phyloP scores from a whole-genome alignment of 495 filamentous ascomycete species.

The Neurospora sp. region DNA sequence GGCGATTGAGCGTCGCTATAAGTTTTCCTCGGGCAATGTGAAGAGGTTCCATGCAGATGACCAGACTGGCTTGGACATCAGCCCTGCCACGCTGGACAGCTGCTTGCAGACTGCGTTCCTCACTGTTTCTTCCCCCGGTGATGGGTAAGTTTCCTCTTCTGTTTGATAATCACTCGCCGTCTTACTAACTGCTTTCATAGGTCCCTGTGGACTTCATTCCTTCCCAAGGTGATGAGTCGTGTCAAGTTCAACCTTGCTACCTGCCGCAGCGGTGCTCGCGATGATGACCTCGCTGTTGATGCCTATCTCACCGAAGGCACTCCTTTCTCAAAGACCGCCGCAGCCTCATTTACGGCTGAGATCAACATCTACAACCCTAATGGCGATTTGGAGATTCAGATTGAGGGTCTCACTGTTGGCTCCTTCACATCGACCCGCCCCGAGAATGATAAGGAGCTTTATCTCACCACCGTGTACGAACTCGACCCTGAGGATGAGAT shows the following conservation, averaged over 20 bases:
- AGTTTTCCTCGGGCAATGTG: constrained; percentile 33
- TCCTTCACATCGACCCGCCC: constrained; percentile 26
- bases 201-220: constrained; percentile 35
- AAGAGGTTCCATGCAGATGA: constrained; percentile 21
- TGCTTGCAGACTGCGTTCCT: constrained; percentile 37
- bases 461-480: constrained; percentile 29
- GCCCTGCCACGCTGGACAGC: constrained; percentile 38
- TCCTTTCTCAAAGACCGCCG: constrained; percentile 12
- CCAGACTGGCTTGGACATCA: constrained; percentile 26
- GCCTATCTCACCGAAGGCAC: constrained; percentile 18
- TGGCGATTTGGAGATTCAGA: constrained; percentile 27
- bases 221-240: constrained; percentile 24
- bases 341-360: constrained; percentile 27
- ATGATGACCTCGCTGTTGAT: constrained; percentile 24
- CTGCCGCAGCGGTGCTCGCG: constrained; percentile 10
- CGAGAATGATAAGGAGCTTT: constrained; percentile 33
- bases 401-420: constrained; percentile 29
- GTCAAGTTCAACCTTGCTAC: constrained; percentile 30
- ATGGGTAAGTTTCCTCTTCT: constrained; percentile 10
- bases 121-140: constrained; percentile 34
- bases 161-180: not conserved
- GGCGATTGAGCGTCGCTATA: constrained; percentile 29
- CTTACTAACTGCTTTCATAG: not conserved
- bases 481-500: constrained; percentile 33
- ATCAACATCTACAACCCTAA: constrained; percentile 25